Evolutionary conservation across 306 rosid species (phyloP).

Genomic region (Cotoneaster glaucophyllus): DNA sequence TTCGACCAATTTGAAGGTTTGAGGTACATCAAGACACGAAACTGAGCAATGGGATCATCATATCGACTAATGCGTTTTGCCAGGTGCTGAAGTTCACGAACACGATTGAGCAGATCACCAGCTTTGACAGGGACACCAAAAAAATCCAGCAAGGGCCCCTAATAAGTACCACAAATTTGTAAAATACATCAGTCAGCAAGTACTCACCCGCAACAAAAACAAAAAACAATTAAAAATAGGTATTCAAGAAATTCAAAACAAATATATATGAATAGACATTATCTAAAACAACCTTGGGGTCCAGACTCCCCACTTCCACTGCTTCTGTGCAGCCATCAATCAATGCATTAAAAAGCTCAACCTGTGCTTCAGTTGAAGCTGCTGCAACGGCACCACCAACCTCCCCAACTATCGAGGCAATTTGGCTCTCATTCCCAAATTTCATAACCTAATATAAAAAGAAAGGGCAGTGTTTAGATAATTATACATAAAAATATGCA

Average conservation of each 20-base stretch:
- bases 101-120: slow-evolving; percentile 77
- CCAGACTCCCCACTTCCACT: slow-evolving; percentile 64
- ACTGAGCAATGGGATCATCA: slow-evolving; percentile 88
- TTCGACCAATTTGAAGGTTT: slow-evolving; percentile 99
- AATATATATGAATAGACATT: not conserved
- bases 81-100: slow-evolving; percentile 82
- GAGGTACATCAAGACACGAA: slow-evolving; percentile 72
- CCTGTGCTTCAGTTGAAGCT: slow-evolving; percentile 60
- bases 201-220: not conserved
- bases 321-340: slow-evolving; percentile 88
- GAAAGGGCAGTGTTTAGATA: not conserved
- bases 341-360: slow-evolving; percentile 73
- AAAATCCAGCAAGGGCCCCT: slow-evolving; percentile 97
- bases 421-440: slow-evolving; percentile 86
- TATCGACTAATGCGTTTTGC: slow-evolving; percentile 91
- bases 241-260: not conserved
- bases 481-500: not conserved
- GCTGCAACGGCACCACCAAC: slow-evolving; percentile 78
- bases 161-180: slow-evolving; percentile 21
- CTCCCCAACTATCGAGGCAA: slow-evolving; percentile 65
- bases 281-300: slow-evolving; percentile 65
- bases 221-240: not conserved
- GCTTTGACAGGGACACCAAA: slow-evolving; percentile 97
- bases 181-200: slow-evolving; percentile 11
- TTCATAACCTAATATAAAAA: slow-evolving; percentile 67